Conservation (phyloP, 2,329 filamentous ascomycete genomes). For the Xylaria sp. region DNA sequence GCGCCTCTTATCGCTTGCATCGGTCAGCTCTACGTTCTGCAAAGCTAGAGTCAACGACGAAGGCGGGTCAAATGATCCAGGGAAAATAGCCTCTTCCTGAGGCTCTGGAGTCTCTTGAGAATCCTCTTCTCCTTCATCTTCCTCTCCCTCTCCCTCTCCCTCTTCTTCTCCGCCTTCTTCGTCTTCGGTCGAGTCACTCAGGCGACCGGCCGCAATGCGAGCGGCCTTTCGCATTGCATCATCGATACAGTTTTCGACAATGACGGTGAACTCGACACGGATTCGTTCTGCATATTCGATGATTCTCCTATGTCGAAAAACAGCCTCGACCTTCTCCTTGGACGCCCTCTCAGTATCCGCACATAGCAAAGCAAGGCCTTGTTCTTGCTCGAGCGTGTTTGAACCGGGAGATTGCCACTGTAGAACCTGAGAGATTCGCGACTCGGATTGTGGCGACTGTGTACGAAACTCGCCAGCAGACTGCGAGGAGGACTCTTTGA, state of each 20-base stretch:
- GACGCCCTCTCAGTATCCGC: slow-evolving; percentile 85
- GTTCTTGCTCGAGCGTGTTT: slow-evolving; percentile 89
- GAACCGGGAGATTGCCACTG: slow-evolving; percentile 96
- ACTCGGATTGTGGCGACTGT: slow-evolving; percentile 94
- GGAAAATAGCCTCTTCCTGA: slow-evolving; percentile 58
- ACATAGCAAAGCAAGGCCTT: slow-evolving; percentile 84
- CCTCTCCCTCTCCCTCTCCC: slow-evolving; percentile 45
- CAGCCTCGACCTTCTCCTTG: slow-evolving; percentile 87
- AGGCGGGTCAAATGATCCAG: slow-evolving; percentile 60
- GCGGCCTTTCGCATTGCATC: slow-evolving; percentile 89
- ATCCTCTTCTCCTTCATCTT: slow-evolving; percentile 49
- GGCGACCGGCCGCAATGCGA: slow-evolving; percentile 79
- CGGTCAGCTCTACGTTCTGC: slow-evolving; percentile 46
- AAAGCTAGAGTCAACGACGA: slow-evolving; percentile 61
- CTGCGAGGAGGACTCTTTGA: slow-evolving; percentile 78
- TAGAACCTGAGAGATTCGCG: slow-evolving; percentile 87
- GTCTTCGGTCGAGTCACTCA: slow-evolving; percentile 74
- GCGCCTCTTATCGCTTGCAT: slow-evolving; percentile 44
- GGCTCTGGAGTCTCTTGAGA: slow-evolving; percentile 40
- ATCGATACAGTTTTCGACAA: slow-evolving; percentile 95
- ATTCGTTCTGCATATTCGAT: slow-evolving; percentile 97
- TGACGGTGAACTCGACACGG: slow-evolving; percentile 85
- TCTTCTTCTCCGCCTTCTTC: slow-evolving; percentile 57
- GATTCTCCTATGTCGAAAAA: slow-evolving; percentile 87
- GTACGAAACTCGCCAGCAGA: slow-evolving; percentile 79